Evolutionary conservation across 2,329 filamentous ascomycete species (phyloP).

Genomic region (Chalaropsis thielavioides): DNA sequence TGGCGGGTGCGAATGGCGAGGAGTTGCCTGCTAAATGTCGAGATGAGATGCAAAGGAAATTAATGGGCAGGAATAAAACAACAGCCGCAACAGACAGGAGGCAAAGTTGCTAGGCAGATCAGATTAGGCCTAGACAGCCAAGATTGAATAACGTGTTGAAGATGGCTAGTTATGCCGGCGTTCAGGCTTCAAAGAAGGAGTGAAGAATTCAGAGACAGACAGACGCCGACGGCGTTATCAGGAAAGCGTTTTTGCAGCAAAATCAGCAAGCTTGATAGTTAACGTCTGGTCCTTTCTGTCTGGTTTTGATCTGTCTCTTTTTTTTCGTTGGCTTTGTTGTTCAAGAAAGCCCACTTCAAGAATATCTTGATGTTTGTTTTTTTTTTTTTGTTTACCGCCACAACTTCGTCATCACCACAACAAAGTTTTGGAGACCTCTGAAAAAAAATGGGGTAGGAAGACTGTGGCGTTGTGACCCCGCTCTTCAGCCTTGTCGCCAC

Average conservation of each 20-base stretch:
- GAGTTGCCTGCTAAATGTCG: neutral
- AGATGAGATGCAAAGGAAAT: neutral
- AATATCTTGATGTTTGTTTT: neutral
- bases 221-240: neutral
- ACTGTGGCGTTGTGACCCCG: neutral
- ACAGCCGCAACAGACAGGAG: neutral
- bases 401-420: slow-evolving; percentile 12
- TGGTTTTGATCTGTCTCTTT: neutral
- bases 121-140: neutral
- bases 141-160: neutral
- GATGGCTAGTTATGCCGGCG: neutral
- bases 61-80: neutral
- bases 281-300: neutral
- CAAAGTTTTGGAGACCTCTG: neutral
- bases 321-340: neutral
- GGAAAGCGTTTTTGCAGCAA: neutral
- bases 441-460: slow-evolving; percentile 13
- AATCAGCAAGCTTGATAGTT: neutral
- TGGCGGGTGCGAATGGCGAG: slow-evolving; percentile 19
- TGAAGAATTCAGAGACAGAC: neutral
- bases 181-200: neutral
- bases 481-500: neutral
- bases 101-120: neutral
- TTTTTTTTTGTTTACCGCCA: slow-evolving; percentile 10
- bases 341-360: neutral